Base-by-base conservation (phyloP, 2,329 filamentous ascomycete species). In the Aspergillus ochraceus region DNA sequence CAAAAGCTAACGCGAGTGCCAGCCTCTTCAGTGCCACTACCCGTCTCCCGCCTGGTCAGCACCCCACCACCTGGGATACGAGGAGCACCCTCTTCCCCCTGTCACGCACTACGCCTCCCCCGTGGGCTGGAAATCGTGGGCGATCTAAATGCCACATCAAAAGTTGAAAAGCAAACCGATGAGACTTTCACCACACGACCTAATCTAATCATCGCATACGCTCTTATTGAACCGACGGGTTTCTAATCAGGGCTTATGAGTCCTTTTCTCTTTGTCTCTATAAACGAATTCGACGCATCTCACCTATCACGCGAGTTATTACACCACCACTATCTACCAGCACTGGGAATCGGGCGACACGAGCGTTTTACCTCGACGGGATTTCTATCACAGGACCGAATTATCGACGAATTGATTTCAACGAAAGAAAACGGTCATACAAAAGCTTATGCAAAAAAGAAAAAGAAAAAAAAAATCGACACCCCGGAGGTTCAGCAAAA, bases 1-100 rank as follows among this genome's bases (percentile, higher is more conserved):
- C 30, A 68, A 60, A 69, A 60, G 6, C 32, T 70, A 62, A 69
- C 59, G 12, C 29, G 30, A 45, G 17, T 56, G 12, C 53, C 61
- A 77, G 74, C 68, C 66, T 63, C 69, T 75, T 52, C 70, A 72
- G 50, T 79, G 71, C 67, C 73, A 73, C 60, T 76, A 76, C 65
- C 73, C 70, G 66, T 76, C 73, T 68, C 71, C 70, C 62, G 70
- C 67, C 57, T 80, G 77, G 77, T 70, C 71, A 65, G 71, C 71
- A 59, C 68, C 71, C 65, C 76, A 66, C 70, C 68, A 69, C 64
- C 66, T 72, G 59, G 70, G 68, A 61, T 79, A 74, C 69, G 74
- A 75, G 61, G 73, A 71, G 66, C 75, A 66, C 65, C 70, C 70
- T 62, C 72, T 71, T 64, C 69, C 68, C 59, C 73, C 68, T 65